A percentile compares a stretch with the other conserved stretches of the same genome.
These are phyloP conservation scores for Suillus occidentalis DNA, from an alignment of 768 basidiomycete genomes.

Conservation along the genomic window DNA sequence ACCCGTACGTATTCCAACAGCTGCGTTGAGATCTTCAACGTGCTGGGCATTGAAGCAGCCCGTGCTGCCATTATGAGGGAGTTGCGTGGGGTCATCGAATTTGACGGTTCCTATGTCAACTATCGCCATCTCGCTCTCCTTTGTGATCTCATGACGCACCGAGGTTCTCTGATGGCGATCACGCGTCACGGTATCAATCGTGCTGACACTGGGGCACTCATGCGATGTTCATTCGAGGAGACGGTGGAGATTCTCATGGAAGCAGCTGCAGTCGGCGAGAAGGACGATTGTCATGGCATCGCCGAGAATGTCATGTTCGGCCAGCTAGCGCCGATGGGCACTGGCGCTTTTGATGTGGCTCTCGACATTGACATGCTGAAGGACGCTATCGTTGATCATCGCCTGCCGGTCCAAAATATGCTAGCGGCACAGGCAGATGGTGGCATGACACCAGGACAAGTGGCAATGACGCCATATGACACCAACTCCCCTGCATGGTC, in stretches of 20 bases:
- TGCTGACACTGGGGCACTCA: conserved; percentile 97
- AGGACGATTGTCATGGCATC: conserved; percentile 96
- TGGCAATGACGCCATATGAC: conserved; percentile 97
- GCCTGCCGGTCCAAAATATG: conserved; percentile 82
- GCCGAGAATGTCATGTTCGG: conserved; percentile 99
- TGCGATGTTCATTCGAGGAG: conserved; percentile 99
- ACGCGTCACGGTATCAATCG: conserved; percentile 99
- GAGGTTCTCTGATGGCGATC: conserved; percentile 94
- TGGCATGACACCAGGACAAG: conserved; percentile 88
- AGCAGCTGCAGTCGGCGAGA: conserved; percentile 96
- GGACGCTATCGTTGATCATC: conserved; percentile 96
- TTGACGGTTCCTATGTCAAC: conserved; percentile 99
- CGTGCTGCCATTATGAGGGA: conserved; percentile 94
- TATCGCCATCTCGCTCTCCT: conserved; percentile 96
- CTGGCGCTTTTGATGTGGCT: conserved; percentile 93
- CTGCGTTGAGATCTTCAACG: conserved; percentile 91
- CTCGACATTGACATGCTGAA: conserved; percentile 98
- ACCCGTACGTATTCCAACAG: conserved; percentile 95
- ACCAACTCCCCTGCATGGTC: conserved; percentile 86
- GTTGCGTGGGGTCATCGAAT: conserved; percentile 93
- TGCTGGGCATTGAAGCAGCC: conserved; percentile 96
- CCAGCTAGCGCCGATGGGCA: conserved; percentile 99
- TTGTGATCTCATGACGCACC: conserved; percentile 97
- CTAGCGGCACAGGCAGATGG: conserved; percentile 78
- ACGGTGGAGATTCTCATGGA: conserved; percentile 99